A percentile compares a stretch with the other conserved stretches of the same genome.
Evolutionary conservation across 179 eudicot species (phyloP).

Genomic region (Drosera spatulata): DNA sequence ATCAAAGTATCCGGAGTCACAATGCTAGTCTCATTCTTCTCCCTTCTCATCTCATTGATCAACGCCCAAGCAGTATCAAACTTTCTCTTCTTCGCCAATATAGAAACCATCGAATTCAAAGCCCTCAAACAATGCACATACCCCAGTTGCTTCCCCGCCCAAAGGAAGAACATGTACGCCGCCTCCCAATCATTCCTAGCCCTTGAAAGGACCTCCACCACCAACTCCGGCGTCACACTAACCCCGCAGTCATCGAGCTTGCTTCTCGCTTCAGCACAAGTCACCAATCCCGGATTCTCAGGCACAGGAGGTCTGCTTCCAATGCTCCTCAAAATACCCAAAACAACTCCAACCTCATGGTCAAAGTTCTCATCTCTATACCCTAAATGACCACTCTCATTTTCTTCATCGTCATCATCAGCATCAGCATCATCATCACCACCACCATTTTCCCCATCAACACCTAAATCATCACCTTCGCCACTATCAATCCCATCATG

Average conservation of each 20-base stretch:
- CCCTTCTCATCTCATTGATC: conserved; percentile 64
- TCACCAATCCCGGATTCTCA: conserved; percentile 5
- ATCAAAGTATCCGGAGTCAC: conserved; percentile 54
- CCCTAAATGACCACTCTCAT: conserved; percentile 11
- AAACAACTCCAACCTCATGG: conserved; percentile 25
- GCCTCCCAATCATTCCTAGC: conserved; percentile 69
- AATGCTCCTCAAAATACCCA: conserved; percentile 22
- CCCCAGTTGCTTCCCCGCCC: conserved; percentile 61
- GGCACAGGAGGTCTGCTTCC: conserved; percentile 7
- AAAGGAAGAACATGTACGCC: conserved; percentile 61
- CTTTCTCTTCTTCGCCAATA: conserved; percentile 62
- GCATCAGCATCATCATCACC: conserved; percentile 9
- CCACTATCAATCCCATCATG: no score
- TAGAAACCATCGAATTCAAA: conserved; percentile 69
- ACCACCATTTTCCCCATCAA: conserved; percentile 1
- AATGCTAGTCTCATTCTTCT: conserved; percentile 19
- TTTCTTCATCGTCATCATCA: conserved; percentile 12
- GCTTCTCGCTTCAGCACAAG: conserved; percentile 21
- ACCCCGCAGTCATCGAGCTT: conserved; percentile 55
- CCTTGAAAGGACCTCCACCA: conserved; percentile 42
- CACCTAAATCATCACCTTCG: not conserved
- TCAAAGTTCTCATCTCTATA: conserved; percentile 15
- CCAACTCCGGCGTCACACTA: conserved; percentile 35
- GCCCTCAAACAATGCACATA: conserved; percentile 43
- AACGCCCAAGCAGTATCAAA: conserved; percentile 78